A percentile compares a stretch with the other conserved stretches of the same genome.
Conservation (phyloP, 768 basidiomycete species). For the Serendipita indica region DNA sequence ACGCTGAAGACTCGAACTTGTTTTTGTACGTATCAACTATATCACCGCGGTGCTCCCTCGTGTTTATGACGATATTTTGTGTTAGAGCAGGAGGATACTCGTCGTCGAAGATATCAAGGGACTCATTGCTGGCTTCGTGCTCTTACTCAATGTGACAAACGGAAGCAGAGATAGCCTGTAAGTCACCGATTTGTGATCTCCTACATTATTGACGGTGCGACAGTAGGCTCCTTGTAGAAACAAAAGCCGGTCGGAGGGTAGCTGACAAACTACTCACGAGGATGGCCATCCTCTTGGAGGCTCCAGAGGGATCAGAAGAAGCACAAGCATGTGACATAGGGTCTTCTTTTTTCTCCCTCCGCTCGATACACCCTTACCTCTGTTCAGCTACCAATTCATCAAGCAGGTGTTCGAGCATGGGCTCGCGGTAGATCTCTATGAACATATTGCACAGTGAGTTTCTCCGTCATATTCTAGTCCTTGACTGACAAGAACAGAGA, state of each 20-base stretch:
- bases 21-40: conserved; percentile 40
- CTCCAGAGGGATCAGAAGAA: conserved; percentile 45
- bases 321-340: conserved; percentile 64
- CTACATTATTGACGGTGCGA: neutral
- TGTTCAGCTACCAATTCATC: conserved; percentile 47
- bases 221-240: conserved; percentile 14
- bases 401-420: conserved; percentile 45
- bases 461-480: conserved; percentile 5
- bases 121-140: conserved; percentile 46
- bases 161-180: conserved; percentile 42
- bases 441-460: conserved; percentile 44
- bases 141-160: conserved; percentile 58
- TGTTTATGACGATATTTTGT: conserved; percentile 7
- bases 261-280: conserved; percentile 54
- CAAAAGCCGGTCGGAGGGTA: conserved; percentile 28
- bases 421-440: conserved; percentile 45
- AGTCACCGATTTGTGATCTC: conserved; percentile 10
- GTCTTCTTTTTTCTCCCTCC: conserved; percentile 25
- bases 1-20: conserved; percentile 59
- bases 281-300: conserved; percentile 57
- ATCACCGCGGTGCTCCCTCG: neutral
- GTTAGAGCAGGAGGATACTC: conserved; percentile 13
- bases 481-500: conserved; percentile 26
- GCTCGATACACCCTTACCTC: conserved; percentile 8
- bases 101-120: conserved; percentile 21